These are phyloP conservation scores for Apiospora rasikravindrae DNA, from an alignment of 2,329 filamentous ascomycete genomes.

Conservation along the genomic window DNA sequence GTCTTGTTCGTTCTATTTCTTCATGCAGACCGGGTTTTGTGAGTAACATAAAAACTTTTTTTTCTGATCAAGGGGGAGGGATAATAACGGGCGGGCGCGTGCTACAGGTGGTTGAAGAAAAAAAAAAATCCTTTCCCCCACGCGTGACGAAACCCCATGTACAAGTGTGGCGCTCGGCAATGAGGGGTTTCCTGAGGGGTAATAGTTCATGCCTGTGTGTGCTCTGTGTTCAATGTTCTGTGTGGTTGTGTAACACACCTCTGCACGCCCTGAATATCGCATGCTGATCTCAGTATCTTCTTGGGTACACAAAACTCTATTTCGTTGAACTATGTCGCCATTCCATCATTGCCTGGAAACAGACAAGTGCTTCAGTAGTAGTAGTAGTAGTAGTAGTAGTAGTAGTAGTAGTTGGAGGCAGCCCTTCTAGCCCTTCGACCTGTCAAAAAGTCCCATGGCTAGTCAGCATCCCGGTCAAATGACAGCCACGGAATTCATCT, in stretches of 20 bases:
- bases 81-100: slow-evolving; percentile 22
- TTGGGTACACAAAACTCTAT: not conserved
- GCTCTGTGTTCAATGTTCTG: not conserved
- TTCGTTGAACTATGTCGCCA: not conserved
- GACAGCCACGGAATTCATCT: not conserved
- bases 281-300: not conserved
- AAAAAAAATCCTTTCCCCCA: not conserved
- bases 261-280: not conserved
- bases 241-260: not conserved
- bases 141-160: slow-evolving; percentile 14
- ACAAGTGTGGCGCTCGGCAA: not conserved
- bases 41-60: not conserved
- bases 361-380: too few species aligned
- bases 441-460: not conserved
- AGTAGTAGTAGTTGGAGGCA: not conserved
- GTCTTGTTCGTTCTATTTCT: not conserved
- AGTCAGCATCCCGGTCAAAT: slow-evolving; percentile 9
- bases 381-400: not conserved
- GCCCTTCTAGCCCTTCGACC: not conserved
- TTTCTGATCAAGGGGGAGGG: slow-evolving; percentile 23
- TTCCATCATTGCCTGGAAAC: not conserved
- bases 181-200: slow-evolving; percentile 17
- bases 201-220: not conserved
- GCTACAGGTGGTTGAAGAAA: slow-evolving; percentile 24
- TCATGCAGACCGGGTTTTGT: not conserved